A percentile compares a stretch with the other conserved stretches of the same genome.
These are phyloP conservation scores for Apostasia ramifera DNA, from an alignment of 106 monocot genomes.

Conservation along the genomic window DNA sequence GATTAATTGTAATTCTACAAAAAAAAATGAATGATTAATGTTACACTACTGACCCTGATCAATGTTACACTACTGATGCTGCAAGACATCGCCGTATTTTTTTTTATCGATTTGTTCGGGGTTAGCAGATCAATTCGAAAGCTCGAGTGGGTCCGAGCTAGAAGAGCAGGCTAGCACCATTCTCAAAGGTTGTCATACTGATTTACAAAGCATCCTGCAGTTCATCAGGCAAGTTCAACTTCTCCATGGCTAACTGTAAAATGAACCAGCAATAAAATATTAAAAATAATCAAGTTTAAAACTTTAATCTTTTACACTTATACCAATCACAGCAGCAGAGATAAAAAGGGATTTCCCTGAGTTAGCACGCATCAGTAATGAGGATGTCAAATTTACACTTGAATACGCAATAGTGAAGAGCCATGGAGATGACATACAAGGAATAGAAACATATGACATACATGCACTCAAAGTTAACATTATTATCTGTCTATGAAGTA, in stretches of 20 bases:
- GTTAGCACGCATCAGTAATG: no score
- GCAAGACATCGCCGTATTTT: no score
- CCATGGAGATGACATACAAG: no score
- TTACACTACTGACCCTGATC: background rate
- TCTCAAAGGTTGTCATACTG: no score
- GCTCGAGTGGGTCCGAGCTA: constrained; percentile 22
- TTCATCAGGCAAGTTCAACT: constrained; percentile 86
- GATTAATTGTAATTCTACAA: no score
- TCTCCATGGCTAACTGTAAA: constrained; percentile 82
- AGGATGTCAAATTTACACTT: no score
- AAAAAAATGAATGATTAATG: constrained; percentile 25
- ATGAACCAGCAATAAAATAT: background rate
- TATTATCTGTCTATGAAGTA: no score
- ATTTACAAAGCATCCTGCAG: constrained; percentile 36
- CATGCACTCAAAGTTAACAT: no score
- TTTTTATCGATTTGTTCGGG: background rate
- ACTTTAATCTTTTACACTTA: background rate
- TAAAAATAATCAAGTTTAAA: background rate
- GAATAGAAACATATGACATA: no score
- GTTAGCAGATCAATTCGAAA: constrained; percentile 15
- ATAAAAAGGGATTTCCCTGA: background rate
- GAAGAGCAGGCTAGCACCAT: background rate
- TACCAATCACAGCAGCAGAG: background rate
- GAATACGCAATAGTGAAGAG: no score
- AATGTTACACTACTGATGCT: background rate